These are phyloP conservation scores for Sodiomyces alkalinus DNA, from an alignment of 2,329 filamentous ascomycete genomes.

Conservation along the genomic window DNA sequence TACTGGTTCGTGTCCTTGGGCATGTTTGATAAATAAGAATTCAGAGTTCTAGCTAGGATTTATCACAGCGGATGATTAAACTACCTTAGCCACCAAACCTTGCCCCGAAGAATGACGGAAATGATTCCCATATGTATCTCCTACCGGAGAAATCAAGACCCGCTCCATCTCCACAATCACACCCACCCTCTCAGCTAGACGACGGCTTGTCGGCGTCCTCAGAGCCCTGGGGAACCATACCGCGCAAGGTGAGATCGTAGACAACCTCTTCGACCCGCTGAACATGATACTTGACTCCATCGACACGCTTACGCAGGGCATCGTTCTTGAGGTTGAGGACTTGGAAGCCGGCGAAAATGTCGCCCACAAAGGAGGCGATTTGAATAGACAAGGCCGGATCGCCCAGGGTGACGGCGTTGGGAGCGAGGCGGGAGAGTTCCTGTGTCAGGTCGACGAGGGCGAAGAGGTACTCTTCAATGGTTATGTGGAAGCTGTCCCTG, in stretches of 20 bases:
- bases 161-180: too few relatives aligned
- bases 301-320: slow-evolving; percentile 68
- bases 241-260: slow-evolving; percentile 82
- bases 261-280: slow-evolving; percentile 98
- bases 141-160: too few relatives aligned
- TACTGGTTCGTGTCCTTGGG: neutral
- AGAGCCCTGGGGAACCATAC: slow-evolving; percentile 47
- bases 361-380: slow-evolving; percentile 87
- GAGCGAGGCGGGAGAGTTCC: slow-evolving; percentile 78
- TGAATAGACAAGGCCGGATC: slow-evolving; percentile 75
- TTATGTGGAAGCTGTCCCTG: slow-evolving; percentile 81
- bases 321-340: slow-evolving; percentile 97
- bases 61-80: too few relatives aligned
- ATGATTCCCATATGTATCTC: too few relatives aligned
- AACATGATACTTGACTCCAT: slow-evolving; percentile 92
- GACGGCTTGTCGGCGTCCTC: slow-evolving; percentile 10
- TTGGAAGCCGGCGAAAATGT: slow-evolving; percentile 91
- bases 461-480: slow-evolving; percentile 92
- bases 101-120: too few relatives aligned
- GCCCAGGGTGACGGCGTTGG: slow-evolving; percentile 86
- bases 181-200: neutral
- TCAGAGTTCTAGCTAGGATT: too few relatives aligned
- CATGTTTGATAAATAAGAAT: too few relatives aligned
- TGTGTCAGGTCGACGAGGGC: slow-evolving; percentile 77
- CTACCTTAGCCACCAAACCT: too few relatives aligned